A percentile compares a stretch with the other conserved stretches of the same genome.
Conservation (phyloP, 2,329 filamentous ascomycete genomes). For the Ascochyta fabae region DNA sequence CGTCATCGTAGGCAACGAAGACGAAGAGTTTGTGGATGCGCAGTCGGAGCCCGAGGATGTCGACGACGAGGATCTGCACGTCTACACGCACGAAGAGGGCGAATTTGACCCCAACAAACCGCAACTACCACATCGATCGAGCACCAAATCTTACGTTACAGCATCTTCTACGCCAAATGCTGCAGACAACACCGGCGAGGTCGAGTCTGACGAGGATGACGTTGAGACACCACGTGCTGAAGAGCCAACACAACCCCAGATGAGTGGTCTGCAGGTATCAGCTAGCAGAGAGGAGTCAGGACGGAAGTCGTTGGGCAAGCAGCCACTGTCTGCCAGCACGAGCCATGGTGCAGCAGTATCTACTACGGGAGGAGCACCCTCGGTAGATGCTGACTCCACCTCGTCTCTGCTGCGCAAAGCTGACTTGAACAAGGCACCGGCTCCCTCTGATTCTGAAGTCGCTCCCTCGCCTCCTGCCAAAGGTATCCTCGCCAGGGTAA, state of each 20-base stretch:
- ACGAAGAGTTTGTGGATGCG: slow-evolving; percentile 36
- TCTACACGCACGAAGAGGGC: slow-evolving; percentile 26
- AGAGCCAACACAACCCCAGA: slow-evolving; percentile 30
- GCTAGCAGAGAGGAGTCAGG: slow-evolving; percentile 21
- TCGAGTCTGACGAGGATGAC: slow-evolving; percentile 3
- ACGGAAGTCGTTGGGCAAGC: slow-evolving; percentile 34
- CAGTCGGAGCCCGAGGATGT: slow-evolving; percentile 42
- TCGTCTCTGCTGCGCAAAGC: slow-evolving; percentile 46
- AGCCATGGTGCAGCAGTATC: slow-evolving; percentile 36
- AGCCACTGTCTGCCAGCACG: slow-evolving; percentile 37
- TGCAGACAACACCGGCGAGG: slow-evolving; percentile 15
- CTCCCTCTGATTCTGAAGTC: slow-evolving; percentile 25
- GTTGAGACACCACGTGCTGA: slow-evolving; percentile 11
- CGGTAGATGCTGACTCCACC: slow-evolving; percentile 47
- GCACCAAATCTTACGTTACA: slow-evolving; percentile 42
- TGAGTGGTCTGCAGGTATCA: slow-evolving; percentile 43
- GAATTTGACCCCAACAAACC: slow-evolving; percentile 18
- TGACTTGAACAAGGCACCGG: slow-evolving; percentile 43
- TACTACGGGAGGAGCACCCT: slow-evolving; percentile 34
- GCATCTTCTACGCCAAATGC: slow-evolving; percentile 32
- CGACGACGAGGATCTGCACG: slow-evolving; percentile 26
- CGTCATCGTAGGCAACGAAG: slow-evolving; percentile 28
- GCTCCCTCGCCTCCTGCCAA: slow-evolving; percentile 28
- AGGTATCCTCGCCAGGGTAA: slow-evolving; percentile 39
- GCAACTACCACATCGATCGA: slow-evolving; percentile 30